Base-by-base conservation (phyloP, 2,329 filamentous ascomycete species). In the Microdochium bolleyi region DNA sequence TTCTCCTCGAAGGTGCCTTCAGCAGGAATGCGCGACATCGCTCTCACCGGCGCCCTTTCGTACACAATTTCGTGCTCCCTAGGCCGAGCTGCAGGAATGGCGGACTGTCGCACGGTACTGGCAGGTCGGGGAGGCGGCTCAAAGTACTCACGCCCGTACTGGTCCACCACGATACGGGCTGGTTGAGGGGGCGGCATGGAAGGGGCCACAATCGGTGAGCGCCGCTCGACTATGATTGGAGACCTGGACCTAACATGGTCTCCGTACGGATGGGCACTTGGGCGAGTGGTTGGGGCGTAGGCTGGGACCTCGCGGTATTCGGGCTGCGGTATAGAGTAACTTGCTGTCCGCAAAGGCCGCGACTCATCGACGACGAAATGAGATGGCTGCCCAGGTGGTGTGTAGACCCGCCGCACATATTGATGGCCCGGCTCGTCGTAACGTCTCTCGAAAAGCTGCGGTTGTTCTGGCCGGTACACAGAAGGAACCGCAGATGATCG, bases 71-170 rank as follows among this genome's bases (percentile, higher is more conserved):
- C 79, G 24, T 75, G 70, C 27, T 84, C 81, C 16, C 73, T 67
- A 22, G 66, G 63, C 54, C 62, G 59, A 49, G 58, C 52, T 16
- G 72, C 68, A 37, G 77, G 75, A 13, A 78, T 77, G 24, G 76
- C 73, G n/a, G 79, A 82, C 50, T 75, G 76, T 51, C 78, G 69
- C 19, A 70, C 61, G 25, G 73, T 53, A 30, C 65, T 57, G 19
- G 73, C 57, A 22, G 74, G 59, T 24, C 67, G 59, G 49, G 73
- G 74, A 10, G 70, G 61, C 24, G 82, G 79, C 60, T 85, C 81
- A 55, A 78, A 67, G 70, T 92, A 96, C 64, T 89, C 84, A 65
- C 89, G 88, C 41, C 91, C 91, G 67, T 85, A 89, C 56, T 88
- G 83, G 69, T 96, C 92, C 52, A 95, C 76, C 32, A 95, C 77